These are phyloP conservation scores for Coniochaeta sp. DNA, from an alignment of 2,329 filamentous ascomycete species.

Conservation along the genomic window DNA sequence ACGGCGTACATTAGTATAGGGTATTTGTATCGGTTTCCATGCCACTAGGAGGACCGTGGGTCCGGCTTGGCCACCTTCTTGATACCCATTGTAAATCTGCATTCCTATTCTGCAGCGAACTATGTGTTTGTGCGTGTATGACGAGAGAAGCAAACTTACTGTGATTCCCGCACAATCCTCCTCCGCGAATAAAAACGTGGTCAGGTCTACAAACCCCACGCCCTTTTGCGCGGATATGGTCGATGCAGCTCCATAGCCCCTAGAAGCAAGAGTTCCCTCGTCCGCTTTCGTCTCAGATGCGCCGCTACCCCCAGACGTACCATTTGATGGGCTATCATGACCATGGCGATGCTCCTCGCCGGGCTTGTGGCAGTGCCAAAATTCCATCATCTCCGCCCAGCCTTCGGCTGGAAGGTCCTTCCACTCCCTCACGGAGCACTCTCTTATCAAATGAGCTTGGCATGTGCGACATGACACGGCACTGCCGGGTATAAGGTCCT, in stretches of 20 bases:
- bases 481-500: constrained; percentile 31
- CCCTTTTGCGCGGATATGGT: constrained; percentile 58
- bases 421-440: constrained; percentile 50
- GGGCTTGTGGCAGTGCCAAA: constrained; percentile 99
- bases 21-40: constrained; percentile 62
- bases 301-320: neutral
- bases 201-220: constrained; percentile 73
- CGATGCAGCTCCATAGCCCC: constrained; percentile 80
- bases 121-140: constrained; percentile 6
- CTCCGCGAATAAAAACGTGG: constrained; percentile 64
- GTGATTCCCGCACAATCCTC: constrained; percentile 50
- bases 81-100: constrained; percentile 29
- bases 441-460: constrained; percentile 26
- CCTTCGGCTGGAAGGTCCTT: constrained; percentile 93
- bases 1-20: constrained; percentile 42
- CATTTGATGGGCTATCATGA: constrained; percentile 7
- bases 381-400: constrained; percentile 99
- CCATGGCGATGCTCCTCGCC: constrained; percentile 42
- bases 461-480: constrained; percentile 36
- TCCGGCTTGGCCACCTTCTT: constrained; percentile 57
- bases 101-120: neutral
- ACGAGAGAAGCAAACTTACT: constrained; percentile 23
- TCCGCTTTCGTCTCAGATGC: constrained; percentile 16
- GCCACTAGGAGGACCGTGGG: constrained; percentile 36
- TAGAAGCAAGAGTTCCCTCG: constrained; percentile 44